Base-by-base conservation (phyloP, 768 basidiomycete genomes). In the Coprinopsis marcescibilis region DNA sequence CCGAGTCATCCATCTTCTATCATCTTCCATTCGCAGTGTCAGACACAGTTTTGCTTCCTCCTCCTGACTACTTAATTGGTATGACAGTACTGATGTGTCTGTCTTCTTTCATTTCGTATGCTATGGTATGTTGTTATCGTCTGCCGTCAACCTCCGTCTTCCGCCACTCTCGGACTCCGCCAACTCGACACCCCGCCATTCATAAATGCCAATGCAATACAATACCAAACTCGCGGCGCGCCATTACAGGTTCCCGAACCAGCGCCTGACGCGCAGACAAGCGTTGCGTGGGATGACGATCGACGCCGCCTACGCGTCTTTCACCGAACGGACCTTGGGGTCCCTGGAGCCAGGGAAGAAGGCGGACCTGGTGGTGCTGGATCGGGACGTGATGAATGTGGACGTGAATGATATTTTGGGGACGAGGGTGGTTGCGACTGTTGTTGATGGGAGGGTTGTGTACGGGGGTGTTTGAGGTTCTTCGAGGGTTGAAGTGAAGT, bases 231-330 rank as follows among this genome's bases (percentile, higher is more conserved):
- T n/a, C 23, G 40, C 14, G 23, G 5, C 33, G 14, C 17, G 30
- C 46, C 17, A 4, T 32, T 30, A 27, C 12, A 92, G 90, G 90
- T 93, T 77, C 58, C 70, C 86, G 0, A 63, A 76, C 0, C 77
- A 97, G 60, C 71, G 75, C n/a, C 69, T 97, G 11, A 85, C 89
- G 3, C 77, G 92, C 3, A 68, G 71, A 13, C 83, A 97, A 61
- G 88, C 94, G 0, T 69, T 98, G 23, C 87, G 85, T 61, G 88
- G 94, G 10, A 90, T 94, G 85, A 94, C 91, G 1, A 76, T 88
- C 29, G 83, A 89, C 56, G 78, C 89, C 7, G 91, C 91, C 0
- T 92, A 86, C 60, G 91, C 93, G 13, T 85, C 86, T 0, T 93
- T 94, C 66, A 78, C 78, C 0, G 88, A 90, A 55, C 58, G 73